Percentiles rank a stretch among this genome's conserved stretches.
These are phyloP conservation scores for Coemansia sp. DNA, from an alignment of 192 early-diverging fungal species.

Conservation along the genomic window DNA sequence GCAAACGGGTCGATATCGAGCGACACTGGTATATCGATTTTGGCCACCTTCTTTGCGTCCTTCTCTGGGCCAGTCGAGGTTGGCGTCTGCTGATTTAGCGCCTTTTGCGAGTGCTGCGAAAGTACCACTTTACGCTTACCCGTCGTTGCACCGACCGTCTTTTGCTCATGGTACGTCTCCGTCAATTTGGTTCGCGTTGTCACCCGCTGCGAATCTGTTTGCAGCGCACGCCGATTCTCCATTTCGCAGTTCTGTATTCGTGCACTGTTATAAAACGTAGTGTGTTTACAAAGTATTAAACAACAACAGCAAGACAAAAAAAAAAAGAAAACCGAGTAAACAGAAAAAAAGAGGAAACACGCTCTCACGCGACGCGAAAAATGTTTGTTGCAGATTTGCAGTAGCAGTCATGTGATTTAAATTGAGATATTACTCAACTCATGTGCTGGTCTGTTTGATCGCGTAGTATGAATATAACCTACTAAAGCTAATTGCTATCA, in stretches of 20 bases:
- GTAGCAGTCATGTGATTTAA: not conserved
- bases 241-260: slow-evolving; percentile 12
- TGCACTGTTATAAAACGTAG: not conserved
- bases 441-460: no score
- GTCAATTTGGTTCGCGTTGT: slow-evolving; percentile 29
- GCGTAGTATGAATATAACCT: not conserved
- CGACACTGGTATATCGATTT: slow-evolving; percentile 46
- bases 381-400: not conserved
- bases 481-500: not conserved
- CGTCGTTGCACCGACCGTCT: slow-evolving; percentile 9
- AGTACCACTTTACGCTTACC: slow-evolving; percentile 36
- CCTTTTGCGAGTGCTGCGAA: slow-evolving; percentile 30
- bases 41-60: slow-evolving; percentile 34
- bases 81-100: slow-evolving; percentile 26
- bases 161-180: slow-evolving; percentile 38
- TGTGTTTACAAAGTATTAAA: not conserved
- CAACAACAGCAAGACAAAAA: not conserved
- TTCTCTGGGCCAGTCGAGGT: slow-evolving; percentile 15
- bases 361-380: not conserved
- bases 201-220: slow-evolving; percentile 17
- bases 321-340: not conserved
- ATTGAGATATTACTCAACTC: not conserved
- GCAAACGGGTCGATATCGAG: slow-evolving; percentile 44
- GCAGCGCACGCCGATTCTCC: slow-evolving; percentile 28
- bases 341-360: not conserved